Evolutionary conservation across 148 eudicot species (phyloP).

Genomic region (Rhododendron simsii): DNA sequence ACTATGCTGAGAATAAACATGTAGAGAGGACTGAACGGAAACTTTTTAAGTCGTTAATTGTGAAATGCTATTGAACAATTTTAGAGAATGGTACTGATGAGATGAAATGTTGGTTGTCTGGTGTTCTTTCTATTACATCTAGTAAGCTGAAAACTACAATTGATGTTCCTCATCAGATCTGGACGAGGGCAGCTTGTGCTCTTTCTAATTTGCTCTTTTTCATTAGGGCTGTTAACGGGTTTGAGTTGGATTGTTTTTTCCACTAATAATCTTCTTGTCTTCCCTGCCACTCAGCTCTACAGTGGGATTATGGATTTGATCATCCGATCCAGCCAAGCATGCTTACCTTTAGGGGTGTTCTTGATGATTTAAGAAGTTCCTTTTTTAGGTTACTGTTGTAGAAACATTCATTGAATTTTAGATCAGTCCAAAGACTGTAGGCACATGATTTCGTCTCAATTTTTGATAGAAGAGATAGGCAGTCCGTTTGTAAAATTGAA

Average conservation of each 20-base stretch:
- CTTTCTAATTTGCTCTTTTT: background rate
- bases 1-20: background rate
- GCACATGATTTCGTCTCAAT: background rate
- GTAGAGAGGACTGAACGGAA: background rate
- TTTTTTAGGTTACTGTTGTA: background rate
- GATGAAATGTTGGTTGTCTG: background rate
- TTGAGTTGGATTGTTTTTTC: background rate
- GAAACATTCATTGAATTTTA: background rate
- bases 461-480: background rate
- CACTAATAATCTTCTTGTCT: background rate
- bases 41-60: background rate
- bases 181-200: background rate
- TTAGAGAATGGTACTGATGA: background rate
- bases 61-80: slow-evolving; percentile 1
- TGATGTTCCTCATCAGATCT: background rate
- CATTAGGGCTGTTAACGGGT: background rate
- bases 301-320: background rate
- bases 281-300: background rate
- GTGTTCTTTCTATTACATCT: background rate
- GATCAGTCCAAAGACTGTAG: background rate
- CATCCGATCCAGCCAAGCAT: background rate
- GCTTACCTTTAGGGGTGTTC: background rate
- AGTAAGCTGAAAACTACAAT: background rate
- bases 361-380: background rate
- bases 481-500: background rate